phyloP scores from a whole-genome alignment of 805 yeast genomes.

The Starmerella sirachaensis region DNA sequence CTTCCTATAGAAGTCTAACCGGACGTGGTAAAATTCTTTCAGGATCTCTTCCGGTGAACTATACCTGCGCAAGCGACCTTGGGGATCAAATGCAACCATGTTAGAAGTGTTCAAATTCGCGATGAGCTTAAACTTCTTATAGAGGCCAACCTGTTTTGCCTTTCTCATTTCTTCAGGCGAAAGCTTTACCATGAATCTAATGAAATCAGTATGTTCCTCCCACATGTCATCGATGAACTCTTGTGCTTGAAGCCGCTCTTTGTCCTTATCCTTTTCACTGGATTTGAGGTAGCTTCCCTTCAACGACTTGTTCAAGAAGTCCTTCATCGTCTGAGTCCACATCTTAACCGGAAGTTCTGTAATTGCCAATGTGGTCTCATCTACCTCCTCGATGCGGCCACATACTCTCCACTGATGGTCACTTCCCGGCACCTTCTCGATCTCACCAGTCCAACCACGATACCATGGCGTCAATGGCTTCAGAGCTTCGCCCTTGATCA shows the following conservation, averaged over 20 bases:
- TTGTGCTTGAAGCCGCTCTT: constrained; percentile 31
- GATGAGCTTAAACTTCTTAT: constrained; percentile 71
- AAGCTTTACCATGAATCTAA: constrained; percentile 67
- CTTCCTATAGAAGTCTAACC: constrained; percentile 81
- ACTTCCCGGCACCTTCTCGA: constrained; percentile 42
- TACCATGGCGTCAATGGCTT: constrained; percentile 83
- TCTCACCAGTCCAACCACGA: constrained; percentile 84
- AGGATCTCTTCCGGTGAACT: constrained; percentile 65
- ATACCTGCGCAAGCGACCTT: constrained; percentile 76
- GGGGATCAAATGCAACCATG: constrained; percentile 92
- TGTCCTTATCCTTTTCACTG: constrained; percentile 42
- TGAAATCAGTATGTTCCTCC: constrained; percentile 72
- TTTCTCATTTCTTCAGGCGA: constrained; percentile 73
- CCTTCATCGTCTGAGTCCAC: constrained; percentile 90
- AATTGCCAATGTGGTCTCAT: constrained; percentile 69
- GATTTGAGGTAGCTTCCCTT: constrained; percentile 26
- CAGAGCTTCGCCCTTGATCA: constrained; percentile 63
- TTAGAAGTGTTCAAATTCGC: constrained; percentile 60
- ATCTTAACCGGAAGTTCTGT: constrained; percentile 85
- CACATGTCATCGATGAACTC: constrained; percentile 86
- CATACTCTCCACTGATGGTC: constrained; percentile 57
- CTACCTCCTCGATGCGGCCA: constrained; percentile 73
- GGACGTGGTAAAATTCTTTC: constrained; percentile 69
- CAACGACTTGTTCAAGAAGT: constrained; percentile 60
- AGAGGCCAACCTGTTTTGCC: constrained; percentile 59